Evolutionary conservation across 169 alveolate genomes (phyloP), one percentile per base, ranked within the genome.

Genomic region (Cryptosporidium sp.): DNA sequence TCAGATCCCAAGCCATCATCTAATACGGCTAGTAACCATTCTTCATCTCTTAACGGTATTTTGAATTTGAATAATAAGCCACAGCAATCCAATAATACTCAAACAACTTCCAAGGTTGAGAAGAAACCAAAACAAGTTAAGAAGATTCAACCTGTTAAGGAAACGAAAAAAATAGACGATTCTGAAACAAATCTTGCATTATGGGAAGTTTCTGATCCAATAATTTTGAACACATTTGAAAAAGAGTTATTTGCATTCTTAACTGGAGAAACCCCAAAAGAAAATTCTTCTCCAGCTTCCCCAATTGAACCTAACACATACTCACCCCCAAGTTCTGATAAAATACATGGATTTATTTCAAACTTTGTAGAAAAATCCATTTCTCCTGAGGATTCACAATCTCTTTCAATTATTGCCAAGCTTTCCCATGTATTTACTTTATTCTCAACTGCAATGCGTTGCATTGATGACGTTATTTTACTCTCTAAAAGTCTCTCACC

Each of bases 401-500:
- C 73, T 44, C 75, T 80, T n/a, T 37, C 68, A 6, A 18, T 61
- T 0, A 45, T 60, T 80, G 80, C 75, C 14, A 80, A 80, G 45
- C 42, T 42, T 7, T 80, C 80, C 5, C 89, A 80, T 21, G 75
- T 80, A 4, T 35, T 80, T 31, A 65, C 75, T 0, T 33, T 80
- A 12, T 31, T 65, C 29, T 61, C 89, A 16, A 6, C 80, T n/a
- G 52, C 80, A 12, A 5, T 80, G 42, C 73, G 89, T 4, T 60
- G 69, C n/a, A 35, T 62, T 2, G 65, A 42, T 12, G 89, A 80
- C 51, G 42, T 80, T 16, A 39, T 62, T 37, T 35, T 60, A n/a
- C 68, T 80, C 7, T 35, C 70, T 21, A 39, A 60, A 37, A 80
- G 80, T 61, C 56, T 80, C 4, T 44, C 33, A 1, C 89, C 89